phyloP scores from a whole-genome alignment of 495 filamentous ascomycete genomes.

The Aspergillus asperescens region DNA sequence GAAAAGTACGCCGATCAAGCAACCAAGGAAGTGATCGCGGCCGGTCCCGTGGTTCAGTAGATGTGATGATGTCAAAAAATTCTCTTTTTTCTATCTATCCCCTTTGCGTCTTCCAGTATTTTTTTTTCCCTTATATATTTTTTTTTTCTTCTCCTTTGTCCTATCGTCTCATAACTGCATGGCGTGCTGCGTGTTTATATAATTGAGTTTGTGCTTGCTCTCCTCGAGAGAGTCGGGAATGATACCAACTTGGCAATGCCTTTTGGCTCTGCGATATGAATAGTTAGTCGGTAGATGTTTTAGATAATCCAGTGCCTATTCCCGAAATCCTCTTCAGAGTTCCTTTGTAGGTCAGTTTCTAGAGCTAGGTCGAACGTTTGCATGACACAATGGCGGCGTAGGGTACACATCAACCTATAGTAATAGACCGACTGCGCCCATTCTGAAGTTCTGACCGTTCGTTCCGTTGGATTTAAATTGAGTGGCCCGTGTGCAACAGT shows the following conservation, averaged over 20 bases:
- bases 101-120: too few relatives aligned
- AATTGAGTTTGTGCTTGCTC: conserved; percentile 17
- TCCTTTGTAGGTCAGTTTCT: not conserved
- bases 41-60: conserved; percentile 30
- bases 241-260: conserved; percentile 15
- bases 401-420: too few relatives aligned
- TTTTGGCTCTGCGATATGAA: conserved; percentile 12
- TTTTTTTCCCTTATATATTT: conserved; percentile 6
- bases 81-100: conserved; percentile 9
- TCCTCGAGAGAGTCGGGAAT: conserved; percentile 11
- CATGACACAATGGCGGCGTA: too few relatives aligned
- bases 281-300: conserved; percentile 11
- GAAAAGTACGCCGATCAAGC: conserved; percentile 88
- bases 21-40: conserved; percentile 62
- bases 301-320: conserved; percentile 8
- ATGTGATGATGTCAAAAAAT: conserved; percentile 9
- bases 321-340: not conserved
- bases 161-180: conserved; percentile 23
- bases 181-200: conserved; percentile 28
- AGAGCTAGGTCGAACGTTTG: too few relatives aligned
- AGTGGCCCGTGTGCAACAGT: too few relatives aligned
- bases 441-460: too few relatives aligned
- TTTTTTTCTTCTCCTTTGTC: conserved; percentile 13
- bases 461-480: too few relatives aligned
- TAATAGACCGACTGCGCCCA: too few relatives aligned